A percentile compares a stretch with the other conserved stretches of the same genome.
phyloP scores from a whole-genome alignment of 176 grass and related monocot genomes.

The Eragrostis curvula region DNA sequence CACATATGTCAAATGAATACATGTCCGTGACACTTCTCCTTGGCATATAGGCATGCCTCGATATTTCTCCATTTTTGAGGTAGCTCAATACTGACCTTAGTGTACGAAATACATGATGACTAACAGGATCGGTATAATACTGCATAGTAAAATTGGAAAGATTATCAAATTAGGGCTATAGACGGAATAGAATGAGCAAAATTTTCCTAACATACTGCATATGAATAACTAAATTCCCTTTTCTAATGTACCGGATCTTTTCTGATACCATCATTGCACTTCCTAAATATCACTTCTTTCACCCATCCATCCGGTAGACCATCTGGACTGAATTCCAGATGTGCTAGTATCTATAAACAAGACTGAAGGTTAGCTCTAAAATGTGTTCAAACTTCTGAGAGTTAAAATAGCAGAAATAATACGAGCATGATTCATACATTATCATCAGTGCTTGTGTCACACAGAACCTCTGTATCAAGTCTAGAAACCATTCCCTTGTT shows the following conservation, averaged over 20 bases:
- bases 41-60: constrained; percentile 53
- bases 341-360: constrained; percentile 55
- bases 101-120: constrained; percentile 60
- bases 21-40: constrained; percentile 52
- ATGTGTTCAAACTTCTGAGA: background rate
- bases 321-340: constrained; percentile 61
- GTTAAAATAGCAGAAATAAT: constrained; percentile 24
- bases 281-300: constrained; percentile 59
- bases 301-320: constrained; percentile 62
- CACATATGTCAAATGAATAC: constrained; percentile 53
- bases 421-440: constrained; percentile 40
- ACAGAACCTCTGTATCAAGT: constrained; percentile 41
- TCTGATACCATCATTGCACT: constrained; percentile 54
- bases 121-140: constrained; percentile 62
- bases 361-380: constrained; percentile 17
- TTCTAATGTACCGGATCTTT: constrained; percentile 55
- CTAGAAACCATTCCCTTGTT: constrained; percentile 44
- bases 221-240: background rate
- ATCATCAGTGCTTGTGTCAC: constrained; percentile 40
- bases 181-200: constrained; percentile 5
- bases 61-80: constrained; percentile 62
- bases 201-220: constrained; percentile 18
- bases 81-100: constrained; percentile 53
- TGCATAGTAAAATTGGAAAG: constrained; percentile 47
- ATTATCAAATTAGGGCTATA: constrained; percentile 16